Base-by-base conservation (phyloP, 1,284 basidiomycete genomes). In the Ganoderma lingzhi region DNA sequence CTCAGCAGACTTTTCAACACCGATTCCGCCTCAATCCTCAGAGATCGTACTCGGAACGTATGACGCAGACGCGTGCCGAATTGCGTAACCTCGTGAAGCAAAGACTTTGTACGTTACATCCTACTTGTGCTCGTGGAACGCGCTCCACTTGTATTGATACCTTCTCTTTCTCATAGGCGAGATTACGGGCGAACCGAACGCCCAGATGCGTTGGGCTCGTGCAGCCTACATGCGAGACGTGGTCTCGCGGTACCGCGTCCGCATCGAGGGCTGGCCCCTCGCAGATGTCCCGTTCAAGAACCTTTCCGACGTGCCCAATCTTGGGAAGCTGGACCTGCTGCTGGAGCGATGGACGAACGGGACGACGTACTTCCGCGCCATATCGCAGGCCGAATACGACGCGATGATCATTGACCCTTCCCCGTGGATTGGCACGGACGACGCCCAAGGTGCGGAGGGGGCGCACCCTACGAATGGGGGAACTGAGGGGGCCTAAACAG, bases 221-320 rank as follows among this genome's bases (percentile, higher is more conserved):
- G 67, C 68, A 14, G 73, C 76, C 42, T 79, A 78, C 71, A 77
- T 77, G 76, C 72, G 73, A 45, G 77, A 79, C 73, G 74, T 80
- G 62, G 78, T 79, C 56, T 64, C 71, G 39, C 76, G 77, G 60
- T 79, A 79, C 65, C 73, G 71, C 53, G 78, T 80, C 45, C 70
- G 77, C 70, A 77, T 80, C 70, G 75, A 76, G 62, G 78, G 78
- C 28, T 79, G 78, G 79, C 78, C 79, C 35, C 67, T 77, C 58
- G 65, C 69, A 12, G 76, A 80, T 17, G 74, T 79, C 48, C 77
- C 76, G n/a, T 79, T 80, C 74, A 75, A 74, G 67, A 80, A 80
- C 69, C 74, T 80, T 12, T 77, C 76, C 73, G 76, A 79, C 69
- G 75, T 80, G 37, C 76, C 78, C n/a, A 80, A 80, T 71, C 69